Percentiles rank a stretch among this genome's conserved stretches.
Evolutionary conservation across 73 alveolate genomes (phyloP).

Genomic region (Paraurostyla sp.): DNA sequence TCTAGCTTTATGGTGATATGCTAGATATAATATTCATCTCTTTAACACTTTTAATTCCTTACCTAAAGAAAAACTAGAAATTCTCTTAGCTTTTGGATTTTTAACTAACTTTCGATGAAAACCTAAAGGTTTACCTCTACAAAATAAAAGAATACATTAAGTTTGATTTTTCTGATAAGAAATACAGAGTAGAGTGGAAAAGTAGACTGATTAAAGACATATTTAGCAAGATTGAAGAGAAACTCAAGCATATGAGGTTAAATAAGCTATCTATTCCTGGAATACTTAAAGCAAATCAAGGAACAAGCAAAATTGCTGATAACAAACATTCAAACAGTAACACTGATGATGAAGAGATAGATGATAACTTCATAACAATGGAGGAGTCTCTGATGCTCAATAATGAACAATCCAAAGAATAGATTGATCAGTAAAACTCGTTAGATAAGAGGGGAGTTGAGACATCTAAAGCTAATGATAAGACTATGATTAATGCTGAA

Average conservation of each 20-base stretch:
- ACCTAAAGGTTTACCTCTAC: conserved; percentile 22
- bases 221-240: conserved; percentile 4
- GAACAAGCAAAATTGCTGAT: not conserved
- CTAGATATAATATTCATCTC: conserved; percentile 16
- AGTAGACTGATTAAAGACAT: not conserved
- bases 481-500: conserved; percentile 25
- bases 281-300: not conserved
- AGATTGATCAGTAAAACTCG: no score
- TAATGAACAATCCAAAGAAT: no score
- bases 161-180: conserved; percentile 26
- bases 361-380: conserved; percentile 3
- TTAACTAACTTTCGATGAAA: conserved; percentile 11
- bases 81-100: conserved; percentile 13
- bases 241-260: conserved; percentile 17
- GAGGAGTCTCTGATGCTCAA: no score
- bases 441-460: no score
- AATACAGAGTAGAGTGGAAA: not conserved
- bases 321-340: not conserved
- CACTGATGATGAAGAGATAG: not conserved
- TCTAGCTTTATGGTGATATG: no score
- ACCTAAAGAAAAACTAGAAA: conserved; percentile 7
- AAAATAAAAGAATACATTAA: not conserved
- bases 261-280: conserved; percentile 32
- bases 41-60: not conserved
- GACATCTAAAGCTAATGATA: no score